Evolutionary conservation across 1,284 basidiomycete genomes (phyloP).

Genomic region (Prillingera fragicola): DNA sequence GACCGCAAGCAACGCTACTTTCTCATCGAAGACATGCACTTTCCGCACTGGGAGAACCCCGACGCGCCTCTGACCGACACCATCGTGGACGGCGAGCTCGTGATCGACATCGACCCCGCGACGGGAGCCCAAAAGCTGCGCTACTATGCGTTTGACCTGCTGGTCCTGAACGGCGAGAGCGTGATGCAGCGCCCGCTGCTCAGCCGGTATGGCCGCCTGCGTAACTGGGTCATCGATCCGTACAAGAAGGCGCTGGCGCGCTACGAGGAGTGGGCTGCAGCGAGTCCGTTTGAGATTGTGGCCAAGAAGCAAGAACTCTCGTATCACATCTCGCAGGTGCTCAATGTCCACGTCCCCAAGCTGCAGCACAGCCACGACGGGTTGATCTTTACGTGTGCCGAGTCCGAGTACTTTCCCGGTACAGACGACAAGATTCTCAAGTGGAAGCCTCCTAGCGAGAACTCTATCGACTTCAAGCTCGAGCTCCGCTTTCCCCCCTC

Average conservation of each 20-base stretch:
- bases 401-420: constrained; percentile 75
- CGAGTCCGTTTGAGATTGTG: constrained; percentile 79
- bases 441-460: constrained; percentile 98
- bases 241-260: constrained; percentile 61
- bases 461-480: constrained; percentile 96
- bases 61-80: constrained; percentile 66
- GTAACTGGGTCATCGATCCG: constrained; percentile 75
- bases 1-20: constrained; percentile 91
- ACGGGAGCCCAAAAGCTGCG: constrained; percentile 73
- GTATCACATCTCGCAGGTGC: constrained; percentile 80
- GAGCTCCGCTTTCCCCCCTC: constrained; percentile 81
- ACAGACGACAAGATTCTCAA: constrained; percentile 92
- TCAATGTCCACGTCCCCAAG: constrained; percentile 75
- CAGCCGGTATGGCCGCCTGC: constrained; percentile 86
- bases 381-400: constrained; percentile 91
- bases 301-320: constrained; percentile 86
- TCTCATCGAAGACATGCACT: constrained; percentile 66
- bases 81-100: constrained; percentile 89
- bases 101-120: constrained; percentile 76
- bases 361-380: constrained; percentile 93
- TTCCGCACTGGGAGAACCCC: constrained; percentile 75
- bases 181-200: constrained; percentile 76
- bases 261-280: constrained; percentile 59
- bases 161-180: constrained; percentile 79
- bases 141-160: constrained; percentile 86